Evolutionary conservation across 2,329 filamentous ascomycete species (phyloP).

Genomic region (Neurospora crassa): DNA sequence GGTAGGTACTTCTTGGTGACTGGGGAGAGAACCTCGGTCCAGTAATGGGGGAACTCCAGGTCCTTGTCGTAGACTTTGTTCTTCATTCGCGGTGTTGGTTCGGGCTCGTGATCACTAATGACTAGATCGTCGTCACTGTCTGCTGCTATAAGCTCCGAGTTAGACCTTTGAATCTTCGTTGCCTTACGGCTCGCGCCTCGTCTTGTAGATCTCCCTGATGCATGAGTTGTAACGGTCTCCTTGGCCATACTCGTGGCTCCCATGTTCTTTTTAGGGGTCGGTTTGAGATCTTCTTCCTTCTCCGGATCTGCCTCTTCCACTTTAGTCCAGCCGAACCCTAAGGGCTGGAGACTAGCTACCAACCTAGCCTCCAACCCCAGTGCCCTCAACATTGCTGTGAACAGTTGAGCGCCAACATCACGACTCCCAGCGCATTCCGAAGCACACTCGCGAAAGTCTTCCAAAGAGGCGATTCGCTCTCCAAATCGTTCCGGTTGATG

Average conservation of each 20-base stretch:
- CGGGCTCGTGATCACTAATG: constrained; percentile 41
- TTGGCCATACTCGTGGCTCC: constrained; percentile 14
- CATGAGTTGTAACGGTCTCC: constrained; percentile 8
- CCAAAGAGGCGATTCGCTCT: constrained; percentile 59
- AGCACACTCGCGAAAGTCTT: constrained; percentile 61
- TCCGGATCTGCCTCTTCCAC: constrained; percentile 62
- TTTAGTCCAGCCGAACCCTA: constrained; percentile 88
- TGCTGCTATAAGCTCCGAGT: constrained; percentile 35
- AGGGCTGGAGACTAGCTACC: constrained; percentile 73
- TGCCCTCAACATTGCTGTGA: constrained; percentile 73
- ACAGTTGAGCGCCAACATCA: constrained; percentile 81
- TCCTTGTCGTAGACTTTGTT: constrained; percentile 60
- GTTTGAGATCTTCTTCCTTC: constrained; percentile 23
- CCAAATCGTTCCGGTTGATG: constrained; percentile 60
- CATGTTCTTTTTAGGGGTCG: constrained; percentile 12
- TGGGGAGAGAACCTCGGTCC: constrained; percentile 82
- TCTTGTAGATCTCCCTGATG: constrained; percentile 2
- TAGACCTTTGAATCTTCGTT: constrained; percentile 37
- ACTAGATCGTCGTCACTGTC: constrained; percentile 51
- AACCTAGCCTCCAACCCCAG: constrained; percentile 75
- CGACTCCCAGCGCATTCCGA: constrained; percentile 67
- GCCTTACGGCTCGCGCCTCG: constrained; percentile 15
- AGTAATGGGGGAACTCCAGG: constrained; percentile 79
- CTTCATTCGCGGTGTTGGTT: constrained; percentile 25
- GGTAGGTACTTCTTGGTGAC: constrained; percentile 69